These are phyloP conservation scores for Rosa persica DNA, from an alignment of 306 rosid genomes.

Conservation along the genomic window DNA sequence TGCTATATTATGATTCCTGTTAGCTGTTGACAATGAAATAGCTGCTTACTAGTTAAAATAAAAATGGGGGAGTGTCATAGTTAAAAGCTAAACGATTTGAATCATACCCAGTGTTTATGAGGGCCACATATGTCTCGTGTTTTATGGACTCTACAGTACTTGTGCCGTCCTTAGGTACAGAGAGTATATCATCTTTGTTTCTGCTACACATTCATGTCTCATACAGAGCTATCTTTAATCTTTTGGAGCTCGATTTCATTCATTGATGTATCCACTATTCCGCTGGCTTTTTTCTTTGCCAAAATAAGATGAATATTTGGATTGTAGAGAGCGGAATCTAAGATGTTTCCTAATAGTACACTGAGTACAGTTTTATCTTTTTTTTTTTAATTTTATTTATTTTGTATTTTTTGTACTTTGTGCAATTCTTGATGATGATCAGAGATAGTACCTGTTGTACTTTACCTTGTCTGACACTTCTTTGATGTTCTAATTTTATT, in stretches of 20 bases:
- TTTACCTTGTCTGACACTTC: background rate
- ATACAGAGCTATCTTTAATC: background rate
- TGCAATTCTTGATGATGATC: background rate
- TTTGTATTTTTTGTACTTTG: background rate
- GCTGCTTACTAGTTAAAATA: background rate
- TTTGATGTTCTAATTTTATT: conserved; percentile 1
- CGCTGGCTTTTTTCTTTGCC: background rate
- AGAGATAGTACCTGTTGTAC: background rate
- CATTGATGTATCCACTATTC: background rate
- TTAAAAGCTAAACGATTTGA: background rate
- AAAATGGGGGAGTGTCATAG: background rate
- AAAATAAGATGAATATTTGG: background rate
- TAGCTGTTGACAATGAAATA: background rate
- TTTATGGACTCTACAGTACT: background rate
- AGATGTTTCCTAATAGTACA: background rate
- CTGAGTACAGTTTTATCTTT: background rate
- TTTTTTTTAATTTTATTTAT: background rate
- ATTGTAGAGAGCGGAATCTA: background rate
- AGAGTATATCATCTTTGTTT: no score
- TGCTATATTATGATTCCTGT: background rate
- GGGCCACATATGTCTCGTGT: background rate
- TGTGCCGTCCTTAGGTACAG: background rate
- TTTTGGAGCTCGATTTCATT: background rate
- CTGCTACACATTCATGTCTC: background rate
- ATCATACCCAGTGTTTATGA: background rate